Evolutionary conservation across 495 filamentous ascomycete species (phyloP).

Genomic region (Lophium mytilinum): DNA sequence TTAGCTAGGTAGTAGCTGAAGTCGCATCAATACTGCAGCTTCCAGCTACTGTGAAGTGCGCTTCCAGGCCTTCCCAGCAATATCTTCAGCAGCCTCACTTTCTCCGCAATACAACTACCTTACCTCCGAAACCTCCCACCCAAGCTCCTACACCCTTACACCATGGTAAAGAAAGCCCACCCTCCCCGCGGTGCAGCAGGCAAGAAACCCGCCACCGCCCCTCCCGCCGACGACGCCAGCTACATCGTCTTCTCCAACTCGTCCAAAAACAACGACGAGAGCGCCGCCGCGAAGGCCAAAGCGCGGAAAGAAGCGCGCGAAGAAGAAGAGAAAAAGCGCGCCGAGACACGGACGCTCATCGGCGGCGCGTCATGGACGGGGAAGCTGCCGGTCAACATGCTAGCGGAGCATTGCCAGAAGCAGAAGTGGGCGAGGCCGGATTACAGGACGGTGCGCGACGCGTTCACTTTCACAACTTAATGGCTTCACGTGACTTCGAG

Average conservation of each 20-base stretch:
- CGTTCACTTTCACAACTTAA: too few relatives aligned
- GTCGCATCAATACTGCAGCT: too few relatives aligned
- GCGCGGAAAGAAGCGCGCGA: slow-evolving; percentile 33
- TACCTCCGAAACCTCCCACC: background rate
- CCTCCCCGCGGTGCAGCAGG: slow-evolving; percentile 21
- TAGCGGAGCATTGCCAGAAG: slow-evolving; percentile 90
- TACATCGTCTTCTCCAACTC: slow-evolving; percentile 62
- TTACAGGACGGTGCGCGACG: slow-evolving; percentile 55
- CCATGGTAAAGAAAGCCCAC: slow-evolving; percentile 26
- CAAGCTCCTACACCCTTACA: background rate
- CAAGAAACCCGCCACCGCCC: slow-evolving; percentile 23
- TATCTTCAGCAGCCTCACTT: background rate
- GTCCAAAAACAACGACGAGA: slow-evolving; percentile 35
- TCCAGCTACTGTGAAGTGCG: too few relatives aligned
- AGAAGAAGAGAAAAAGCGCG: slow-evolving; percentile 59
- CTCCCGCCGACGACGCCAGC: slow-evolving; percentile 45
- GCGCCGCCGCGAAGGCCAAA: slow-evolving; percentile 13
- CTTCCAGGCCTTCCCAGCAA: too few relatives aligned
- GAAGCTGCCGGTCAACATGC: slow-evolving; percentile 85
- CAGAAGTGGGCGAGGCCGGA: slow-evolving; percentile 93
- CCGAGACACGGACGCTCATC: slow-evolving; percentile 78
- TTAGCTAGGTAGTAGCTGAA: too few relatives aligned
- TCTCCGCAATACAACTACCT: background rate
- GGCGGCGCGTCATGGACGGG: slow-evolving; percentile 96
- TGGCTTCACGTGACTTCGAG: too few relatives aligned